A percentile compares a stretch with the other conserved stretches of the same genome.
phyloP scores from a whole-genome alignment of 768 basidiomycete genomes.

The Rhodocollybia butyracea region DNA sequence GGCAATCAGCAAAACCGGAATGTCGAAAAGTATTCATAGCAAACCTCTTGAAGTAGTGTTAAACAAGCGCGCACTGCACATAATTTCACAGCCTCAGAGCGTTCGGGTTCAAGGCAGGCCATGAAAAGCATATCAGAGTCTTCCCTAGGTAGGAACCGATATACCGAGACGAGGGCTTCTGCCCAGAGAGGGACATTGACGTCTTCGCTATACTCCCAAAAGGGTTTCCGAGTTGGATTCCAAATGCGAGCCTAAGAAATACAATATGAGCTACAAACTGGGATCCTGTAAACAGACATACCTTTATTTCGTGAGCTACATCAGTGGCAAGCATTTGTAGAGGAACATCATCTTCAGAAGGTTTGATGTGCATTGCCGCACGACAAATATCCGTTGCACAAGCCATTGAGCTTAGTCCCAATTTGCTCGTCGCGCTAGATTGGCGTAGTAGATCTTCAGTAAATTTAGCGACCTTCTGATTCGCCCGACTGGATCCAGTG shows the following conservation, averaged over 20 bases:
- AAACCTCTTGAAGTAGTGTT: conserved; percentile 66
- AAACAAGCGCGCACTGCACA: conserved; percentile 72
- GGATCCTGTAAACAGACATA: conserved; percentile 21
- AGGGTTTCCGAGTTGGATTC: conserved; percentile 47
- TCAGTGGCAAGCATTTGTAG: conserved; percentile 66
- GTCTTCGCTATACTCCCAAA: conserved; percentile 70
- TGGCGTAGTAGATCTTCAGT: conserved; percentile 61
- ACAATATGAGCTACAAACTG: not conserved
- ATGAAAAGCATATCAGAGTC: conserved; percentile 60
- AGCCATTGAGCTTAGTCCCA: conserved; percentile 63
- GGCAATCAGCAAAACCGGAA: not conserved
- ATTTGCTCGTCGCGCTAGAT: conserved; percentile 49
- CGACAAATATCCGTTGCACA: conserved; percentile 79
- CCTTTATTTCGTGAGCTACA: conserved; percentile 79
- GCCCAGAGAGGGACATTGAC: conserved; percentile 76
- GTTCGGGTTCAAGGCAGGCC: conserved; percentile 68
- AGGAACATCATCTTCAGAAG: conserved; percentile 51
- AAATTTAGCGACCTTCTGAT: conserved; percentile 46
- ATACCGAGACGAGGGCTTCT: conserved; percentile 70
- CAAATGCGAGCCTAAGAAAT: conserved; percentile 14
- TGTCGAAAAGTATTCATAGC: conserved; percentile 3
- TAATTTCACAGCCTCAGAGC: conserved; percentile 79
- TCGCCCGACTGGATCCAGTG: conserved; percentile 20
- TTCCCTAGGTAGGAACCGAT: conserved; percentile 62
- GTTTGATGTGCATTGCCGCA: conserved; percentile 45